phyloP scores from a whole-genome alignment of 495 filamentous ascomycete genomes.

The Xylaria grammica region DNA sequence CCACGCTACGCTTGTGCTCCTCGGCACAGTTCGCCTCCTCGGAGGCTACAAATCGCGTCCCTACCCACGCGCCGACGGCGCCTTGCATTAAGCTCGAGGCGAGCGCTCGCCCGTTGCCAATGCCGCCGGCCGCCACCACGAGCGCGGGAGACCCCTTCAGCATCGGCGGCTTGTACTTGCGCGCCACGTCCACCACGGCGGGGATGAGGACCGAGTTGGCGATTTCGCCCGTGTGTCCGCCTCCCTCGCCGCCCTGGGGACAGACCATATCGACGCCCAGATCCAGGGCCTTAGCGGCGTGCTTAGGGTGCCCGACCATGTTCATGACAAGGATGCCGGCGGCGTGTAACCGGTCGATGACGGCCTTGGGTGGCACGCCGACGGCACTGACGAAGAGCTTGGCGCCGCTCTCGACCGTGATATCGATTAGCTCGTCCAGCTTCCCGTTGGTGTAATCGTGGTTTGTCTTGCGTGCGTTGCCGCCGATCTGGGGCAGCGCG shows the following conservation, averaged over 20 bases:
- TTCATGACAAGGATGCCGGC: constrained; percentile 87
- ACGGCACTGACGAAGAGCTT: constrained; percentile 83
- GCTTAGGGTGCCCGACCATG: constrained; percentile 92
- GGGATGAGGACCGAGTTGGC: constrained; percentile 74
- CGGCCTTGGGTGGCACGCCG: constrained; percentile 72
- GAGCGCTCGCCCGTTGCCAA: constrained; percentile 72
- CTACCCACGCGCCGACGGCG: constrained; percentile 79
- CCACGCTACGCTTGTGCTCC: constrained; percentile 82
- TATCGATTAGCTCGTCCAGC: constrained; percentile 80
- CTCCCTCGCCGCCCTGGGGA: constrained; percentile 80
- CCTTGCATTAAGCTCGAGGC: constrained; percentile 76
- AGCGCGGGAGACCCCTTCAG: constrained; percentile 56
- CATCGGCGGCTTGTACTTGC: constrained; percentile 59
- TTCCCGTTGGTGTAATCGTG: constrained; percentile 89
- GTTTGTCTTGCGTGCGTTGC: constrained; percentile 80
- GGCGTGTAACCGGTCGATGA: constrained; percentile 73
- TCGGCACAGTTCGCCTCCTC: constrained; percentile 77
- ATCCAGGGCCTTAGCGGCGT: constrained; percentile 81
- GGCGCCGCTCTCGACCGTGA: constrained; percentile 77
- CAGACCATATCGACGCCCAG: constrained; percentile 85
- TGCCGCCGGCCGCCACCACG: constrained; percentile 78
- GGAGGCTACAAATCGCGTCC: constrained; percentile 82
- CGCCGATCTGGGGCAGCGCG: constrained; percentile 83
- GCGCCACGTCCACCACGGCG: constrained; percentile 75
- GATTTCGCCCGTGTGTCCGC: constrained; percentile 81